A percentile compares a stretch with the other conserved stretches of the same genome.
phyloP scores from a whole-genome alignment of 192 early-diverging fungal genomes.

The Spizellomyces punctatus region DNA sequence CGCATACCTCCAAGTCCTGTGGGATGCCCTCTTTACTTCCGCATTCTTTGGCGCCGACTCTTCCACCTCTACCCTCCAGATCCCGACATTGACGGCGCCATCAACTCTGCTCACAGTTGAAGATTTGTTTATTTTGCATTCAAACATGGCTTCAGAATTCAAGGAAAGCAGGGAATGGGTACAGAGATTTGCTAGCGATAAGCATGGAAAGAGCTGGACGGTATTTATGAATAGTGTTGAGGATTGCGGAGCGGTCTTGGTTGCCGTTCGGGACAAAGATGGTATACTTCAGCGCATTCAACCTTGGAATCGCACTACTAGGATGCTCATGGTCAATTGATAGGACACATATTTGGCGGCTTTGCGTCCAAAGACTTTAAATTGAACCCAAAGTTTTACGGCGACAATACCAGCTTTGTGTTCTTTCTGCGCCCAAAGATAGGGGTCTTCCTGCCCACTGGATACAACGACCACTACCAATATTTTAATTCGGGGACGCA shows the following conservation, averaged over 20 bases:
- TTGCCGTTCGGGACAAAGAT: slow-evolving; percentile 18
- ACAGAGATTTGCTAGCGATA: slow-evolving; percentile 13
- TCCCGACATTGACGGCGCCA: background rate
- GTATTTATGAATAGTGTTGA: slow-evolving; percentile 13
- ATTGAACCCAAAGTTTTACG: no score
- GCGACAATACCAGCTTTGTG: background rate
- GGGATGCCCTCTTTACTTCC: no score
- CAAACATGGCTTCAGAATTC: slow-evolving; percentile 13
- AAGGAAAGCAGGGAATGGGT: background rate
- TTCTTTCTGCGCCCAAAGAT: slow-evolving; percentile 15
- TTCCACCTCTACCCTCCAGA: no score
- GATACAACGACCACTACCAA: slow-evolving; percentile 25
- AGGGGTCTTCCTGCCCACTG: slow-evolving; percentile 13
- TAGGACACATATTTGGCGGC: slow-evolving; percentile 26
- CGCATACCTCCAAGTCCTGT: no score
- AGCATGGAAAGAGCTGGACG: slow-evolving; percentile 29
- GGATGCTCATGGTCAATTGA: background rate
- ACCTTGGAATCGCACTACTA: background rate
- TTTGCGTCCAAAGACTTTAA: background rate
- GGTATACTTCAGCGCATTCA: background rate
- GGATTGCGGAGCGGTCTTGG: slow-evolving; percentile 6
- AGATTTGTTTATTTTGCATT: slow-evolving; percentile 8
- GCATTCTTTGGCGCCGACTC: no score
- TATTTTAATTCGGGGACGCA: slow-evolving; percentile 22
- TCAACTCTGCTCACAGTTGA: slow-evolving; percentile 14